Percentiles rank a stretch among this genome's conserved stretches.
Conservation (phyloP, 306 rosid genomes). For the Casuarina cunninghamiana region DNA sequence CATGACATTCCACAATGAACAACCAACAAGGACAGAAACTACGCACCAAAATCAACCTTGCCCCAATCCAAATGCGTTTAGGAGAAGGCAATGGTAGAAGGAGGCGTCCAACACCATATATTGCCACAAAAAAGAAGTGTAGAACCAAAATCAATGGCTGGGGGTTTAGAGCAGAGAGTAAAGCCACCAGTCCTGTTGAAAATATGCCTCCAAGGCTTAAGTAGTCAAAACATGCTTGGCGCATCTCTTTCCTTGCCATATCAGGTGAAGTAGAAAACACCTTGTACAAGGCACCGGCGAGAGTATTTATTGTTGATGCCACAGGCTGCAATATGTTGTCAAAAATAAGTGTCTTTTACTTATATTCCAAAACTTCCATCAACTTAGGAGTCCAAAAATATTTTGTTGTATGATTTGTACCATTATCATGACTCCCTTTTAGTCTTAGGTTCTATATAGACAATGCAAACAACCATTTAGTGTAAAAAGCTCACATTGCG, state of each 20-base stretch:
- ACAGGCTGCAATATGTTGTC: slow-evolving; percentile 41
- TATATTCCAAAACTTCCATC: slow-evolving; percentile 9
- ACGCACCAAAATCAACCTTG: slow-evolving; percentile 51
- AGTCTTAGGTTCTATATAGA: neutral
- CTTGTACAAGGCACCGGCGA: slow-evolving; percentile 58
- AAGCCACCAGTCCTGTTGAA: slow-evolving; percentile 52
- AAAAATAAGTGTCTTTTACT: neutral
- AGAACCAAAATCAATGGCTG: slow-evolving; percentile 54
- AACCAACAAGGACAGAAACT: neutral
- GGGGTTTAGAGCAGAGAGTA: slow-evolving; percentile 68
- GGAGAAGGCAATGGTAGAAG: slow-evolving; percentile 68
- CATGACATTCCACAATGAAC: neutral
- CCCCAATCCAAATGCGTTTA: slow-evolving; percentile 57
- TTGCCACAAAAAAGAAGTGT: slow-evolving; percentile 66
- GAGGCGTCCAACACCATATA: slow-evolving; percentile 66
- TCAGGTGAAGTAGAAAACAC: slow-evolving; percentile 52
- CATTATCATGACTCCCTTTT: neutral
- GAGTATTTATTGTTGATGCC: slow-evolving; percentile 60
- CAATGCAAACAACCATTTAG: neutral
- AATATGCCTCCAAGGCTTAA: slow-evolving; percentile 34
- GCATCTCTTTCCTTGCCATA: slow-evolving; percentile 49
- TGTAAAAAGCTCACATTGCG: slow-evolving; percentile 39
- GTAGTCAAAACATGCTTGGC: neutral
- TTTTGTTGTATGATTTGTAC: neutral
- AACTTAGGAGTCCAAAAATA: neutral